Evolutionary conservation across 2,329 filamentous ascomycete genomes (phyloP).

Genomic region (Neofusicoccum sp.): DNA sequence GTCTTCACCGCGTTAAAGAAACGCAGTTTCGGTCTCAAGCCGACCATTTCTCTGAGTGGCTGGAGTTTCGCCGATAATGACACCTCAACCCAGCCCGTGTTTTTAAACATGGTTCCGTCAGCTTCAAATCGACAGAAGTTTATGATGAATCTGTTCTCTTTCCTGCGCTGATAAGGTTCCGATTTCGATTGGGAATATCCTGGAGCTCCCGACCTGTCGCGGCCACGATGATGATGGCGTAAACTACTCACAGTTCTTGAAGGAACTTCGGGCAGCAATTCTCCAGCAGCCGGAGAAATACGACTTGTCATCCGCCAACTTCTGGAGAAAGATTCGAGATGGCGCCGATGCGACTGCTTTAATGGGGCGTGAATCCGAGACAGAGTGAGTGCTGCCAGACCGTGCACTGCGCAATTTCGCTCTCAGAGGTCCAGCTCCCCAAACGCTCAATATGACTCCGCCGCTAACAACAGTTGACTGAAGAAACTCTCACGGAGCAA

Average conservation of each 20-base stretch:
- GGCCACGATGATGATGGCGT: conserved; percentile 40
- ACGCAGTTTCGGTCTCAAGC: conserved; percentile 33
- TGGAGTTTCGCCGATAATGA: conserved; percentile 46
- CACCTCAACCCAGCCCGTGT: conserved; percentile 28
- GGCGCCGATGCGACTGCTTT: too few relatives aligned
- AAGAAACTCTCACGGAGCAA: too few relatives aligned
- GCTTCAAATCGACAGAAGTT: conserved; percentile 38
- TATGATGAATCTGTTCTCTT: conserved; percentile 39
- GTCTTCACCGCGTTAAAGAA: conserved; percentile 39
- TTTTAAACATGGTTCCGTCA: conserved; percentile 37
- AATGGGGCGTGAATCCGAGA: too few relatives aligned
- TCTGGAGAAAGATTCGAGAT: too few relatives aligned
- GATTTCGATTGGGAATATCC: conserved; percentile 52
- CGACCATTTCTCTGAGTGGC: conserved; percentile 46
- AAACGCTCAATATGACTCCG: too few relatives aligned
- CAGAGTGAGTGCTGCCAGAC: too few relatives aligned
- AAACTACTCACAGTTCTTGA: conserved; percentile 29
- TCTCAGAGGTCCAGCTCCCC: too few relatives aligned
- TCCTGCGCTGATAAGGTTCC: conserved; percentile 48
- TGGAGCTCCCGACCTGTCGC: conserved; percentile 41
- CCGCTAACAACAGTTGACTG: too few relatives aligned
- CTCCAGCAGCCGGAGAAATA: conserved; percentile 16
- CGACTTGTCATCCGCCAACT: neutral
- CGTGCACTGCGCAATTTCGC: too few relatives aligned
- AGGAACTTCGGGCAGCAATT: conserved; percentile 29